These are phyloP conservation scores for Hyparrhenia diplandra DNA, from an alignment of 176 grass and related monocot genomes.

Conservation along the genomic window DNA sequence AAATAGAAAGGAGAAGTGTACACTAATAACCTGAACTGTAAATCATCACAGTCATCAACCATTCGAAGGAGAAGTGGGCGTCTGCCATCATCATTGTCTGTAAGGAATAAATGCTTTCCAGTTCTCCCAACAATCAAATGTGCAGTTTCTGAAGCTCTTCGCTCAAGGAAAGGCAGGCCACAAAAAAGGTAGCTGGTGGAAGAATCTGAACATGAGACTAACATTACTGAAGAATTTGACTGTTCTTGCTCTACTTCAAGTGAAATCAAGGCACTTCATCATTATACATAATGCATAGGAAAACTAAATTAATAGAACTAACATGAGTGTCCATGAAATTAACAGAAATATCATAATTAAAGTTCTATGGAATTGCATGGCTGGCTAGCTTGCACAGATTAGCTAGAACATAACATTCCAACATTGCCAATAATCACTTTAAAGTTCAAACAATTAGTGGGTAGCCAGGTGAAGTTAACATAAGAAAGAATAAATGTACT, in stretches of 20 bases:
- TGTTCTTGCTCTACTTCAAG: conserved; percentile 37
- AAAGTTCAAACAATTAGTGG: conserved; percentile 1
- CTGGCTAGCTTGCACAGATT: neutral
- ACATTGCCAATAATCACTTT: neutral
- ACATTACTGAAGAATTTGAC: conserved; percentile 56
- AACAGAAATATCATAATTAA: neutral
- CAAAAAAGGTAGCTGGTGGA: conserved; percentile 94
- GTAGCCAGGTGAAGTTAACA: conserved; percentile 13
- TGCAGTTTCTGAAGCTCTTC: conserved; percentile 88
- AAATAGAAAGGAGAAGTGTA: conserved; percentile 15
- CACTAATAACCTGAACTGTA: conserved; percentile 83
- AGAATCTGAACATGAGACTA: conserved; percentile 81
- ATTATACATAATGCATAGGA: neutral
- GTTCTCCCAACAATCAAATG: conserved; percentile 95
- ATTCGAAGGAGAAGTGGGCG: conserved; percentile 81
- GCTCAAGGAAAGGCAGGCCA: conserved; percentile 92
- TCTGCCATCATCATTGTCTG: conserved; percentile 75
- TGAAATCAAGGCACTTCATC: conserved; percentile 2
- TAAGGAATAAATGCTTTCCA: conserved; percentile 96
- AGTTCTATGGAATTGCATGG: neutral
- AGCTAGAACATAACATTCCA: conserved; percentile 9
- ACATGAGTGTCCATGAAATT: neutral
- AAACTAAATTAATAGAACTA: neutral
- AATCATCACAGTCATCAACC: conserved; percentile 81
- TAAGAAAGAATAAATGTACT: neutral